These are phyloP conservation scores for Aspergillus sergii DNA, from an alignment of 2,329 filamentous ascomycete species.

Conservation along the genomic window DNA sequence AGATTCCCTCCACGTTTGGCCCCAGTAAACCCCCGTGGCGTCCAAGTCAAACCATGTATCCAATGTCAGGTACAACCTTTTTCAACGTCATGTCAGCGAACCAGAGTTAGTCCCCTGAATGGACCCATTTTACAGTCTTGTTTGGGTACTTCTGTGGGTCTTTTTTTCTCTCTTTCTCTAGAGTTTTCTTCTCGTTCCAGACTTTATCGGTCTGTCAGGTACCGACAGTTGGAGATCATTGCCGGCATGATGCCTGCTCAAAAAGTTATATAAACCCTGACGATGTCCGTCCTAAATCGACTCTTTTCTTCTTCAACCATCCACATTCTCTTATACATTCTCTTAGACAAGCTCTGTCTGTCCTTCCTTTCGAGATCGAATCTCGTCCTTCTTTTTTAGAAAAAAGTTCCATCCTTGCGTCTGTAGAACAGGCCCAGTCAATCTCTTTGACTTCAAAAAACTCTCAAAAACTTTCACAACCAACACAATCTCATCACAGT, in stretches of 20 bases:
- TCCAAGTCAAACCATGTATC: background rate
- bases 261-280: conserved; percentile 12
- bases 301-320: conserved; percentile 1
- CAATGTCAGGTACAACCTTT: background rate
- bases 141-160: background rate
- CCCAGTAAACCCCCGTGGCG: background rate
- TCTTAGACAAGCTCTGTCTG: conserved; percentile 4
- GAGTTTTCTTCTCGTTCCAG: background rate
- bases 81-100: background rate
- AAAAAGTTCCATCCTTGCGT: background rate
- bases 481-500: background rate
- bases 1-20: background rate
- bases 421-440: background rate
- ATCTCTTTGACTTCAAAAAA: background rate
- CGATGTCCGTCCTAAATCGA: background rate
- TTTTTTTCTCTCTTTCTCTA: background rate
- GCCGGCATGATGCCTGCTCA: background rate
- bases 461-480: background rate
- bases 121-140: background rate
- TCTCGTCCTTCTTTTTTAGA: conserved; percentile 8
- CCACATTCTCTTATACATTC: conserved; percentile 7
- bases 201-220: background rate
- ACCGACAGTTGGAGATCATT: background rate
- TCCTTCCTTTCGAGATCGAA: conserved; percentile 7
- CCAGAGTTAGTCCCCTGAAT: background rate